phyloP scores from a whole-genome alignment of 306 rosid species.

The Castanea sativa region DNA sequence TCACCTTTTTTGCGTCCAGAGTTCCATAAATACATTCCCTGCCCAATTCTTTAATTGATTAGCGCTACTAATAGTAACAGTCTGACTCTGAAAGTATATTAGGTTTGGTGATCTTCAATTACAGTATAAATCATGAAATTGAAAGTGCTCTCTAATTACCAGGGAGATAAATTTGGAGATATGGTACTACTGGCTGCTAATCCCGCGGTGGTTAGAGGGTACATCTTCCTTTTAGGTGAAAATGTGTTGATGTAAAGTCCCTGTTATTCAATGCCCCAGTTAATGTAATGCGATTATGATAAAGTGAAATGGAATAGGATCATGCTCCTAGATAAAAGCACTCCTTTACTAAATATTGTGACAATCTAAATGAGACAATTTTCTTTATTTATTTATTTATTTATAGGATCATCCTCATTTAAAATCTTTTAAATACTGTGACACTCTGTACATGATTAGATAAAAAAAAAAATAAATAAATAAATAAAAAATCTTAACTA shows the following conservation, averaged over 20 bases:
- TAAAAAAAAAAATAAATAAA: no score
- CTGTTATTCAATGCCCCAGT: conserved; percentile 19
- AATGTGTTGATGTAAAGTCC: conserved; percentile 69
- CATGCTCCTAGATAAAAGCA: no score
- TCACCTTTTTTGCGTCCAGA: conserved; percentile 43
- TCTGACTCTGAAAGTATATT: neutral
- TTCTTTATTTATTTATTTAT: no score
- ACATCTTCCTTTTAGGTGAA: conserved; percentile 49
- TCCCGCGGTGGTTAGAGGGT: conserved; percentile 56
- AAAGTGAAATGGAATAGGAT: no score
- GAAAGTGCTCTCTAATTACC: conserved; percentile 23
- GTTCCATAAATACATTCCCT: conserved; percentile 66
- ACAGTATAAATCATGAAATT: neutral
- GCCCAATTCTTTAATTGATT: conserved; percentile 16
- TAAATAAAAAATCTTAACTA: no score
- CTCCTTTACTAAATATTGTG: no score
- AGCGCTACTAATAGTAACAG: no score
- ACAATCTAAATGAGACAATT: no score
- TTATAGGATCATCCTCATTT: no score
- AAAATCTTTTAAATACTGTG: no score
- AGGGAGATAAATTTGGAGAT: conserved; percentile 34
- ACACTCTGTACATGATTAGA: no score
- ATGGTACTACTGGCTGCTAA: conserved; percentile 38
- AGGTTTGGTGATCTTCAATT: neutral
- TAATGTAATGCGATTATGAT: neutral